Base-by-base conservation (phyloP, 2,329 filamentous ascomycete species). In the Alternaria brassicae region DNA sequence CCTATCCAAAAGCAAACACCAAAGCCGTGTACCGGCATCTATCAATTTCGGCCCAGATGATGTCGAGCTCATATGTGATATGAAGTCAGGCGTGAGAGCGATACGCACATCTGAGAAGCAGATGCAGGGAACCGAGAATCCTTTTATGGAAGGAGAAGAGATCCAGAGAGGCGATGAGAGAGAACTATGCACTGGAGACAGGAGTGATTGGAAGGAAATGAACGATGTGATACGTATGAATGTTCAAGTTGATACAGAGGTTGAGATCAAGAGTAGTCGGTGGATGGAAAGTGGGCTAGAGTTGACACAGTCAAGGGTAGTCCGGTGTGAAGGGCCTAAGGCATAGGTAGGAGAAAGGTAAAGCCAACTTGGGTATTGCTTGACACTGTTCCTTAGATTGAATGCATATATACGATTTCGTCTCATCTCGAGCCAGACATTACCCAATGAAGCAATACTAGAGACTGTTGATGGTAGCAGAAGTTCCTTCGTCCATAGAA, bases 161-260 rank as follows among this genome's bases (percentile, higher is more conserved):
- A 71, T 67, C 39, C 23, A 56, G n/a, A 63, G 66, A 10, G 69
- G 57, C n/a, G 66, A 73, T 40, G 66, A 71, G 44, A 61, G 63
- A 32, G 60, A 36, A 19, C 17, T 67, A 36, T 45, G 32, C 4
- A 30, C 21, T 10, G 53, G 56, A 37, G 32, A 6, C 2, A 25
- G 13, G 23, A 28, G 17, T 9, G 44, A 27, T 19, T 65, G 67
- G 53, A 68, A 65, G 48, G 53, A 62, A 1, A 34, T 57, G 30
- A 12, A 17, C 25, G 51, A 53, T 3, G 47, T 64, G 15, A 5
- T 28, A 19, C 9, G 28, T 7, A 54, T 71, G 54, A 66, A 62
- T 37, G 70, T 73, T 25, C 66, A 73, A 23, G 62, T 75, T 12
- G 63, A 74, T 44, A 72, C 66, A 1, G 69, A 64, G 39, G 69